phyloP scores from a whole-genome alignment of 1,284 basidiomycete species.

The Apiotrichum akiyoshidainum region DNA sequence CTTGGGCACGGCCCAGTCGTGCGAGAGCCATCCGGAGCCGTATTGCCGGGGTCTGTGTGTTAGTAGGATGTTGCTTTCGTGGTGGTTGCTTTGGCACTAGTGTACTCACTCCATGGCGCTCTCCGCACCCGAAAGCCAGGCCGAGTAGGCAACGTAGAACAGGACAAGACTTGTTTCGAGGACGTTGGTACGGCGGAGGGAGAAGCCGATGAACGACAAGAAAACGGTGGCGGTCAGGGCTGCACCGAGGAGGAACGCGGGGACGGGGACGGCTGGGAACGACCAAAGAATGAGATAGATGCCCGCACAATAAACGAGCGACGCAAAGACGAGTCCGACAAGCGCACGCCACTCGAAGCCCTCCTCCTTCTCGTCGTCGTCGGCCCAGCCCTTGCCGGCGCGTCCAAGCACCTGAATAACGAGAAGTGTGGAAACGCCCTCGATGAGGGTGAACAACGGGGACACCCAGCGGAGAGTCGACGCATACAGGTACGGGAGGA shows the following conservation, averaged over 20 bases:
- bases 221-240: conserved; percentile 59
- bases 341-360: conserved; percentile 50
- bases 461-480: conserved; percentile 45
- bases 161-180: conserved; percentile 85
- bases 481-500: conserved; percentile 48
- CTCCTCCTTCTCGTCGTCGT: conserved; percentile 48
- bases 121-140: conserved; percentile 49
- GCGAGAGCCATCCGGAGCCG: conserved; percentile 42
- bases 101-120: conserved; percentile 46
- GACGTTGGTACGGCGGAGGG: conserved; percentile 80
- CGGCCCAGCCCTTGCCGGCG: conserved; percentile 51
- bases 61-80: background rate
- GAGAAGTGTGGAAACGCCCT: conserved; percentile 47
- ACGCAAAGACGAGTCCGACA: conserved; percentile 44
- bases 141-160: conserved; percentile 66
- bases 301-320: conserved; percentile 47
- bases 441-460: conserved; percentile 50
- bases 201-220: conserved; percentile 85
- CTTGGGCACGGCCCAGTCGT: conserved; percentile 23
- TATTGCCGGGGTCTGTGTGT: conserved; percentile 39
- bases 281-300: conserved; percentile 38
- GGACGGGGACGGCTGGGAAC: conserved; percentile 37
- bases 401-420: conserved; percentile 49
- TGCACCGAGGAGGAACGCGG: conserved; percentile 47
- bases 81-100: background rate